Percentiles rank a stretch among this genome's conserved stretches.
Evolutionary conservation across 2,329 filamentous ascomycete species (phyloP).

Genomic region (Endocalyx cinctus): DNA sequence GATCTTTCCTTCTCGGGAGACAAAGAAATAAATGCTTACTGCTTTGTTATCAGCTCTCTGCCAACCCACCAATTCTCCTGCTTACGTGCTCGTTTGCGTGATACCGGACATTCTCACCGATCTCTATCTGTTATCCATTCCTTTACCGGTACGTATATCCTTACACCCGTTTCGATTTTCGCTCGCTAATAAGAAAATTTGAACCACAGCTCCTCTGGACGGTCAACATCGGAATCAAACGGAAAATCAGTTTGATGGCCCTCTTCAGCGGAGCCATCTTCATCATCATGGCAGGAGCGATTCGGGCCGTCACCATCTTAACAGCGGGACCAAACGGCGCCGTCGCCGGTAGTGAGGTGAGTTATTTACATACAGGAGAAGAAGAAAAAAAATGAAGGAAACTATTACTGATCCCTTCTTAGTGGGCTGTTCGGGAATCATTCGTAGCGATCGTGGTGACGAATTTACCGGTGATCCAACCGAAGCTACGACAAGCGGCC

Average conservation of each 20-base stretch:
- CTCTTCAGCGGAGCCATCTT: constrained; percentile 46
- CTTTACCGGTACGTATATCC: constrained; percentile 31
- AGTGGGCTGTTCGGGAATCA: constrained; percentile 34
- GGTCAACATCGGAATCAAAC: constrained; percentile 33
- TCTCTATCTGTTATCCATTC: constrained; percentile 42
- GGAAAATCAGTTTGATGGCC: constrained; percentile 37
- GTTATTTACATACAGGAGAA: too few species aligned
- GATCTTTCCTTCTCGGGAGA: neutral
- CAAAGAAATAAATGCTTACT: constrained; percentile 4
- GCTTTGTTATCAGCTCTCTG: constrained; percentile 27
- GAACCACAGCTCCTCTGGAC: constrained; percentile 40
- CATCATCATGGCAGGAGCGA: constrained; percentile 41
- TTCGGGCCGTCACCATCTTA: constrained; percentile 42
- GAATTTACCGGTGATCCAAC: constrained; percentile 24
- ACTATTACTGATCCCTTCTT: constrained; percentile 5
- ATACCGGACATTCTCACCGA: constrained; percentile 41
- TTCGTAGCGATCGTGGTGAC: constrained; percentile 35
- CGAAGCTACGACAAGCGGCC: constrained; percentile 11
- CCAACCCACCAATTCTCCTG: constrained; percentile 38
- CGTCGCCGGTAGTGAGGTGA: neutral
- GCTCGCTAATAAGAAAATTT: neutral
- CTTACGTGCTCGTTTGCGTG: constrained; percentile 37
- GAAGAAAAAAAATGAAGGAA: too few species aligned
- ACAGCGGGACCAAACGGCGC: constrained; percentile 14
- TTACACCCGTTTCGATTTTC: neutral